A percentile compares a stretch with the other conserved stretches of the same genome.
phyloP scores from a whole-genome alignment of 345 rosid species.

The Cardamine occulta region DNA sequence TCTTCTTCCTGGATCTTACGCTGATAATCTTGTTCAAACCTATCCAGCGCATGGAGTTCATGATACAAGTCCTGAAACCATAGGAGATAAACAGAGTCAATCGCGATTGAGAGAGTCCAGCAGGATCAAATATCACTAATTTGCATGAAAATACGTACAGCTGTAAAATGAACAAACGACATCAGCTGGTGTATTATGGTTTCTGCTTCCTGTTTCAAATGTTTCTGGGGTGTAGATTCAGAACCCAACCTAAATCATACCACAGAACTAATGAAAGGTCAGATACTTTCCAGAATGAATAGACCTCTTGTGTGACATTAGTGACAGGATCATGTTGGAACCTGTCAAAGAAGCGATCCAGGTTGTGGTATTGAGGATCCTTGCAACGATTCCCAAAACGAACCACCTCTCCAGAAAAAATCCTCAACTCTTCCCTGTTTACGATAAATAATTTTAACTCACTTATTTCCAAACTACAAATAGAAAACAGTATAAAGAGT shows the following conservation, averaged over 20 bases:
- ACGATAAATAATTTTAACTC: slow-evolving; percentile 2
- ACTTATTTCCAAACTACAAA: slow-evolving; percentile 4
- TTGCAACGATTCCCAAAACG: slow-evolving; percentile 98
- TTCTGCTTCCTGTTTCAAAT: slow-evolving; percentile 81
- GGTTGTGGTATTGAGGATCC: slow-evolving; percentile 98
- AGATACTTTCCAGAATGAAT: slow-evolving; percentile 27
- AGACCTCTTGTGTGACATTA: slow-evolving; percentile 21
- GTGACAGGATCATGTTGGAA: slow-evolving; percentile 40
- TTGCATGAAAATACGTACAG: slow-evolving; percentile 59
- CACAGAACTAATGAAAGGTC: slow-evolving; percentile 34
- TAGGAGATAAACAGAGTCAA: slow-evolving; percentile 8
- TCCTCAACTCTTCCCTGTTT: slow-evolving; percentile 82
- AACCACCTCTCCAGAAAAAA: slow-evolving; percentile 92
- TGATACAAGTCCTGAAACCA: slow-evolving; percentile 87
- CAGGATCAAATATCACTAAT: slow-evolving; percentile 15
- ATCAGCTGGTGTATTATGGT: slow-evolving; percentile 70
- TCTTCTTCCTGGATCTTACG: slow-evolving; percentile 96
- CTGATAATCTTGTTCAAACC: slow-evolving; percentile 97
- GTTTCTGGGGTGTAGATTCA: slow-evolving; percentile 70
- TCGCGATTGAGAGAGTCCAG: background rate
- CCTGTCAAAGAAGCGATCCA: slow-evolving; percentile 94
- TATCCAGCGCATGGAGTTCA: slow-evolving; percentile 93
- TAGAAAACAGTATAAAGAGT: slow-evolving; percentile 23
- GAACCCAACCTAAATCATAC: slow-evolving; percentile 72
- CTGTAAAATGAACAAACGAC: slow-evolving; percentile 83